A percentile compares a stretch with the other conserved stretches of the same genome.
Evolutionary conservation across 306 rosid species (phyloP).

Genomic region (Trichosanthes cucumerina): DNA sequence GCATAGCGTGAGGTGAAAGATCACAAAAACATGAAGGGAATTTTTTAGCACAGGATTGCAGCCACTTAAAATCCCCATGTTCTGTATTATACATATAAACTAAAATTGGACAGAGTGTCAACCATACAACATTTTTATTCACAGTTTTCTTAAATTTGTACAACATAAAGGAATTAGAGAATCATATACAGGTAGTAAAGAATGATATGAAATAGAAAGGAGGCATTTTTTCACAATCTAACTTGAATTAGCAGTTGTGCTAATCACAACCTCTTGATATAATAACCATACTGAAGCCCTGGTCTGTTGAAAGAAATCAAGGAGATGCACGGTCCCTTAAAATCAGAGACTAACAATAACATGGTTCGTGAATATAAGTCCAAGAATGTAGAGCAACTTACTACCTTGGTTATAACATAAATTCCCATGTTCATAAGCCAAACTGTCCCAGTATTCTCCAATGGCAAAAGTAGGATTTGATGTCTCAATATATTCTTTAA

Average conservation of each 20-base stretch:
- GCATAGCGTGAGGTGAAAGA: conserved; percentile 1
- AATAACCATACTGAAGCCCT: neutral
- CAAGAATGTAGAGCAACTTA: conserved; percentile 4
- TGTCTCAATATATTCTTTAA: conserved; percentile 68
- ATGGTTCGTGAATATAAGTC: neutral
- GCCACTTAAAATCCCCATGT: neutral
- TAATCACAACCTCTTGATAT: neutral
- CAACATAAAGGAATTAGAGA: neutral
- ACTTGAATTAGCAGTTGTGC: neutral
- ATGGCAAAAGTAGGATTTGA: conserved; percentile 57
- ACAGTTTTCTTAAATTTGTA: neutral
- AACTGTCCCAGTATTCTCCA: conserved; percentile 84
- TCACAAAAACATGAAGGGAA: neutral
- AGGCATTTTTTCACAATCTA: neutral
- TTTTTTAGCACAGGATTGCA: neutral
- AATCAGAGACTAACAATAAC: conserved; percentile 3
- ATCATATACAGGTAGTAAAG: neutral
- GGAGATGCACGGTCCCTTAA: neutral
- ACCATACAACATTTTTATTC: neutral
- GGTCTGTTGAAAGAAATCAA: neutral
- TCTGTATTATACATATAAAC: neutral
- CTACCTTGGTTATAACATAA: conserved; percentile 71
- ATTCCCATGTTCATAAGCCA: conserved; percentile 49
- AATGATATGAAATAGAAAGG: neutral
- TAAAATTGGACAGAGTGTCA: neutral